Base-by-base conservation (phyloP, 306 rosid species). In the Quercus engelmannii region DNA sequence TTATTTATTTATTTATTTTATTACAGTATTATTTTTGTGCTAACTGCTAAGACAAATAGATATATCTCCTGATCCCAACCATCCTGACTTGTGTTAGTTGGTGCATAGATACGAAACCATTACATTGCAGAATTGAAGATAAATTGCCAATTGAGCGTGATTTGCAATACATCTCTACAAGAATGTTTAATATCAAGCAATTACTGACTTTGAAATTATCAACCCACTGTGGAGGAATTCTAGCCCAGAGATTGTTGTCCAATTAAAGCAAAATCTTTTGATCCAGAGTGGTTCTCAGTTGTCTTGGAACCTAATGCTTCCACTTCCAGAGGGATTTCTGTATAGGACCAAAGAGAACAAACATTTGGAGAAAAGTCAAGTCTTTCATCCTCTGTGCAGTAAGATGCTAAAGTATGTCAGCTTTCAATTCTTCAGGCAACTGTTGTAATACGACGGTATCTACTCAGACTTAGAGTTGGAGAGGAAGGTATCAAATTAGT, bases 201-300 rank as follows among this genome's bases (percentile, higher is more conserved):
- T 82, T 85, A 85, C 92, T 84, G 71, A 33, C 83, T 82, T 88
- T 88, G 81, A 95, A 91, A 84, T 83, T 88, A 74, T 84, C 81
- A 84, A 92, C 94, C 98, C 97, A 95, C 68, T 75, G 71, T 5
- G 97, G 97, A 83, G 95, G 98, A 83, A 65, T 86, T 74, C 98
- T 98, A 71, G 64, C 85, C 99, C 99, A 92, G 61, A 92, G 94
- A 75, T 71, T 75, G 49, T 57, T 82, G 38, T 80, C 75, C 65
- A 67, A n/a, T n/a, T n/a, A n/a, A 77, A 64, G 75, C 84, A 85
- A 76, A 41, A 71, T 71, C 82, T 49, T 46, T 73, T 33, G 77
- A 78, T 79, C 81, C 88, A 57, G 83, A 79, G 75, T 73, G 56
- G 79, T 61, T 85, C 71, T 62, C 86, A 17, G 78, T 69, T 70